phyloP scores from a whole-genome alignment of 2,329 filamentous ascomycete genomes.

The Diaporthe nobilis region DNA sequence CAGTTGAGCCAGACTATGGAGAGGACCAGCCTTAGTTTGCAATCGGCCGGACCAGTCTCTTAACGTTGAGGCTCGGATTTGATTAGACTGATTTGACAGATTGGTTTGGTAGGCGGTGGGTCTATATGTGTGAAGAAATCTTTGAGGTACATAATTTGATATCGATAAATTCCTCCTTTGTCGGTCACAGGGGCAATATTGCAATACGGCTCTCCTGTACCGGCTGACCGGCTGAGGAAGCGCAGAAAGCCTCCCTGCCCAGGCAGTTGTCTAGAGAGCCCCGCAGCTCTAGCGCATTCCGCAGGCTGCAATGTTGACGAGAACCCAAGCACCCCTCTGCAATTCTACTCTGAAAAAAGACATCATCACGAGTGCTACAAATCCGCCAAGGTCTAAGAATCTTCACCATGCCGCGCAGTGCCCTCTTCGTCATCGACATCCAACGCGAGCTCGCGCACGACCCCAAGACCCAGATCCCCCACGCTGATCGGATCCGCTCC shows the following conservation, averaged over 20 bases:
- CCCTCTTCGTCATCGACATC: constrained; percentile 54
- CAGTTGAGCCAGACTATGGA: neutral
- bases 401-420: constrained; percentile 41
- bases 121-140: neutral
- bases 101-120: neutral
- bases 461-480: constrained; percentile 46
- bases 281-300: neutral
- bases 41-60: neutral
- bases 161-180: no score
- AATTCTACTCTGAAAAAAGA: neutral
- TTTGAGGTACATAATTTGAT: no score
- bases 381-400: neutral
- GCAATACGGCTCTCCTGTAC: no score
- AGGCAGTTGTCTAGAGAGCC: neutral
- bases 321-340: neutral
- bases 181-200: no score
- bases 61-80: neutral
- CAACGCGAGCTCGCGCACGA: constrained; percentile 49
- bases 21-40: neutral
- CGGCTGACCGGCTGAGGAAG: no score
- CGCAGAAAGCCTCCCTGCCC: no score
- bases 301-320: neutral
- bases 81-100: neutral
- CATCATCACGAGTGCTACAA: neutral
- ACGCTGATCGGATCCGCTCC: constrained; percentile 46